Percentiles rank a stretch among this genome's conserved stretches.
phyloP scores from a whole-genome alignment of 495 filamentous ascomycete genomes.

The Penicillium verhagenii region DNA sequence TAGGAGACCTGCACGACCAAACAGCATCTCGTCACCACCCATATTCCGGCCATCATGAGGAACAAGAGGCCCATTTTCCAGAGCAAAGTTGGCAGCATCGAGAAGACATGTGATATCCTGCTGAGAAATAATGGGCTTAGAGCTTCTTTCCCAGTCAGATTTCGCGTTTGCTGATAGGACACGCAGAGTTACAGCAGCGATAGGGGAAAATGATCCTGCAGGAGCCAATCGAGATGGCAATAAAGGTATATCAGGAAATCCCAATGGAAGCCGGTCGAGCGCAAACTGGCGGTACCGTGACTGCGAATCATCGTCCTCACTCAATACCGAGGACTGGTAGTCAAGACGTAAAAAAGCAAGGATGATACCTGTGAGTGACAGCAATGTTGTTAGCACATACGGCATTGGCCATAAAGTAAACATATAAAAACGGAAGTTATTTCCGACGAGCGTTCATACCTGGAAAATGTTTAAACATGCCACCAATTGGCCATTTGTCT shows the following conservation, averaged over 20 bases:
- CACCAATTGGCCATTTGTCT: conserved; percentile 24
- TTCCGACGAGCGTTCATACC: conserved; percentile 19
- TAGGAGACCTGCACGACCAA: conserved; percentile 44
- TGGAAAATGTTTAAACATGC: conserved; percentile 30
- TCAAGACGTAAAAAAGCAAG: conserved; percentile 40
- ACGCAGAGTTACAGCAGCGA: conserved; percentile 27
- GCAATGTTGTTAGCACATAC: too few relatives aligned
- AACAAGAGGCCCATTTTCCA: conserved; percentile 33
- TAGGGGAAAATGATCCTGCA: conserved; percentile 27
- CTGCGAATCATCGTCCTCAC: conserved; percentile 1
- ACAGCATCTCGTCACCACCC: conserved; percentile 44
- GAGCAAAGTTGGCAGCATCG: conserved; percentile 29
- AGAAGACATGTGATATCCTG: conserved; percentile 30
- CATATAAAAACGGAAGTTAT: background rate
- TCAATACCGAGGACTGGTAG: conserved; percentile 29
- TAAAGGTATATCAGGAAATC: conserved; percentile 26
- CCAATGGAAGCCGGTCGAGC: conserved; percentile 27
- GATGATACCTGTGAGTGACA: conserved; percentile 28
- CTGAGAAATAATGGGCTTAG: conserved; percentile 11
- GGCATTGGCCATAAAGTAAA: background rate
- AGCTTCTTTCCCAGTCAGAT: conserved; percentile 6
- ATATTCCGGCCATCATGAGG: conserved; percentile 30
- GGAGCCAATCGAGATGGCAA: conserved; percentile 34
- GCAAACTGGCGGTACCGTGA: conserved; percentile 30
- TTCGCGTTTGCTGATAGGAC: conserved; percentile 19